Conservation (phyloP, 2,329 filamentous ascomycete species). For the Xylariales sp. region DNA sequence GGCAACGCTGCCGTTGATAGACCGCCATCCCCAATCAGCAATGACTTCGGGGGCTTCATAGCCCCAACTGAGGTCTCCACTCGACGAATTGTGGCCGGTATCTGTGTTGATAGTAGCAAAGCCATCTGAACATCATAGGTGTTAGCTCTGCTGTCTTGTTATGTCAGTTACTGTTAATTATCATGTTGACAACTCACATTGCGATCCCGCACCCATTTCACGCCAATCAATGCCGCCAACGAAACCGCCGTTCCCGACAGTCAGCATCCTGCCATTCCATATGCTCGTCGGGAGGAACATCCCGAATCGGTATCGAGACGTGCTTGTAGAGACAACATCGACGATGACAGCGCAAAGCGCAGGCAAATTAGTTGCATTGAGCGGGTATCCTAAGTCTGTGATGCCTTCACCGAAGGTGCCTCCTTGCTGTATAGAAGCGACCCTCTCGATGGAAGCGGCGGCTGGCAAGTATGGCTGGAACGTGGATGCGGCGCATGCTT, state of each 20-base stretch:
- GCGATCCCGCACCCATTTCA: slow-evolving; percentile 17
- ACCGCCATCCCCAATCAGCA: slow-evolving; percentile 26
- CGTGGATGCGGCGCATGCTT: slow-evolving; percentile 1
- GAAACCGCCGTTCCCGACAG: slow-evolving; percentile 20
- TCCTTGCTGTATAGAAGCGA: slow-evolving; percentile 1
- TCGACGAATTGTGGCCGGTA: slow-evolving; percentile 26
- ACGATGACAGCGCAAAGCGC: slow-evolving; percentile 21
- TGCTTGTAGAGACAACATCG: slow-evolving; percentile 13
- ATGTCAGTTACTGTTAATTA: too few species aligned
- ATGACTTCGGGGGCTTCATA: slow-evolving; percentile 21
- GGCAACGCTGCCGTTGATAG: slow-evolving; percentile 37
- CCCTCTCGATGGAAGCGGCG: slow-evolving; percentile 4
- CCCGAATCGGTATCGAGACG: slow-evolving; percentile 21
- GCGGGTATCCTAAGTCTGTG: slow-evolving; percentile 18
- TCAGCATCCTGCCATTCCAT: slow-evolving; percentile 21
- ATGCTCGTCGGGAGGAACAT: slow-evolving; percentile 18
- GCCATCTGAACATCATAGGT: too few species aligned
- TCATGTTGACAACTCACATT: too few species aligned
- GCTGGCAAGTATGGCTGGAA: neutral
- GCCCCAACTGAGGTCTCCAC: slow-evolving; percentile 25
- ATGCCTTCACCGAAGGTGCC: slow-evolving; percentile 4
- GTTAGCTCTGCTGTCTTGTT: too few species aligned
- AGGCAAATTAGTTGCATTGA: slow-evolving; percentile 17
- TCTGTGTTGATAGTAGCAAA: slow-evolving; percentile 29
- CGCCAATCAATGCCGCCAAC: slow-evolving; percentile 26